Evolutionary conservation across 2,329 filamentous ascomycete species (phyloP), one percentile per base, ranked within the genome.

Genomic region (Aspergillus sojae): DNA sequence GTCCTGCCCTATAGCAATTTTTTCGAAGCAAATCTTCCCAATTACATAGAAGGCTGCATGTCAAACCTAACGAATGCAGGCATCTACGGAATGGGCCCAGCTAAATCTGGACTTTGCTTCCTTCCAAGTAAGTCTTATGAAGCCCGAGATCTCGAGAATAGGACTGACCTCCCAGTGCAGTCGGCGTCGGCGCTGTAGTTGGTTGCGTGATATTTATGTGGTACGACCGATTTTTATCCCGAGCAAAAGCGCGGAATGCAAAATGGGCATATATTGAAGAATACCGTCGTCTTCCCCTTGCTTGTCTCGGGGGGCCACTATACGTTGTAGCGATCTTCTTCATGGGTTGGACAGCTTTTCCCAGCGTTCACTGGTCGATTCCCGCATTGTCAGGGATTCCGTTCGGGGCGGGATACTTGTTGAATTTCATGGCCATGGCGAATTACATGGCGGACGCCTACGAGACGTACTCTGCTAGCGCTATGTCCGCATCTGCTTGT

Each of bases 401-500:
- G 30, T 53, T 53, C 30, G 50, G 50, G 16, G 50, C 50, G 6
- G 30, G 50, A 14, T 34, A 53, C 14, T 6, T 53, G 30, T 53
- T 53, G 50, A 53, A 53, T 11, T 53, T 53, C 28, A 53, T 53
- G 50, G 50, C 28, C 9, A 53, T 53, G 50, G 28, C n/a, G 16
- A 53, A 53, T 21, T 53, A 34, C 28, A 19, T 53, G 19, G 50
- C 50, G 10, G 50, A 53, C 50, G 87, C 88, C 14, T 91, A 91
- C 73, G 85, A 89, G 69, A 84, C 87, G n/a, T 89, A 85, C 67
- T 86, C 88, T 0, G 85, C 85, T 0, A 85, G 82, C 21, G 85
- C 84, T 4, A 82, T 85, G 65, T 84, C 85, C 0, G 85, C 85
- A 2, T 77, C 84, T 5, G 84, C 80, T 50, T 83, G 81, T 65